A percentile compares a stretch with the other conserved stretches of the same genome.
These are phyloP conservation scores for Globisporangium radiosum DNA, from an alignment of 352 stramenopile genomes.

Conservation along the genomic window DNA sequence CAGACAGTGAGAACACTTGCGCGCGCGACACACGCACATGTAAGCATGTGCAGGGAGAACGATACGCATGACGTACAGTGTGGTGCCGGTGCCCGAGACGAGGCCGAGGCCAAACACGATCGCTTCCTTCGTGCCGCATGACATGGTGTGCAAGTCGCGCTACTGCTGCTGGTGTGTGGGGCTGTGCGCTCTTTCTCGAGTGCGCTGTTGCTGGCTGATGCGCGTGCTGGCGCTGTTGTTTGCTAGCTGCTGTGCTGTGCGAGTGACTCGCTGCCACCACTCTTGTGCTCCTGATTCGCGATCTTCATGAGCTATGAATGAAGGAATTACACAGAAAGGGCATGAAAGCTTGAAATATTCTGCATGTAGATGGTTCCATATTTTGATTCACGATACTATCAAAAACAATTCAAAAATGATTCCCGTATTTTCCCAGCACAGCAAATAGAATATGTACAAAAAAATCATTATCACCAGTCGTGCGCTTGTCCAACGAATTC, in stretches of 20 bases:
- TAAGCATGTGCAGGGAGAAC: conserved; percentile 1
- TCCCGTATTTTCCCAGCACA: background rate
- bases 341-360: too few species aligned
- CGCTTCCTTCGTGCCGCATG: conserved; percentile 68
- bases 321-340: too few species aligned
- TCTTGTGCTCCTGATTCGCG: too few species aligned
- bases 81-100: conserved; percentile 79
- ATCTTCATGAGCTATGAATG: too few species aligned
- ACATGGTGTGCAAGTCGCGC: conserved; percentile 29
- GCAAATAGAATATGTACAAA: background rate
- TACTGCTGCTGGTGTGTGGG: background rate
- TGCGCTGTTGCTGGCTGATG: background rate
- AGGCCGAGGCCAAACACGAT: conserved; percentile 77
- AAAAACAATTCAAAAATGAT: background rate
- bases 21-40: background rate
- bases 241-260: background rate
- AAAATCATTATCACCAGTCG: background rate
- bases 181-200: background rate
- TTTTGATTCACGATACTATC: too few species aligned
- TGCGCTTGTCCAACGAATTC: too few species aligned
- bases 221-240: background rate
- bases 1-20: too few species aligned
- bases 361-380: too few species aligned
- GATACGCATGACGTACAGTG: conserved; percentile 43
- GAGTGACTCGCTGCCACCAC: too few species aligned